Base-by-base conservation (phyloP, 805 yeast genomes). In the Metschnikowia colocasiae region DNA sequence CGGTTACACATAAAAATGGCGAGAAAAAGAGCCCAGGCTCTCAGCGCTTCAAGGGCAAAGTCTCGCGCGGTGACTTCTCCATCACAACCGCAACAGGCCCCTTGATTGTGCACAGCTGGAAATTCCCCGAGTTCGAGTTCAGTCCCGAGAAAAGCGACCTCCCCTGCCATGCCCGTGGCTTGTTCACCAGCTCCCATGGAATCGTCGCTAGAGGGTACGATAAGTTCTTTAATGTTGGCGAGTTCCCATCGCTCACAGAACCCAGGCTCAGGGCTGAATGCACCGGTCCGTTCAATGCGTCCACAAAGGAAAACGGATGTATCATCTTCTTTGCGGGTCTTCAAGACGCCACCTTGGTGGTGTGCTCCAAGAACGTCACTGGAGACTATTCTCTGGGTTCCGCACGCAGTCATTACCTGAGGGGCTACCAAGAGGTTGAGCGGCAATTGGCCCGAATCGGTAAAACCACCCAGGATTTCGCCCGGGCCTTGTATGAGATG, bases 271-370 rank as follows among this genome's bases (percentile, higher is more conserved):
- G 25, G 26, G 41, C 35, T 18, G 36, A 49, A 15, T 83, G 94
- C 0, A 27, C 34, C 4, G 97, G 96, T 0, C 97, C 97, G 0
- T 94, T 85, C 62, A 79, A 77, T 16, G 78, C 90, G 2, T 82
- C 97, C 0, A 72, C 84, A 31, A 94, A 94, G 61, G 95, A 95
- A 48, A 94, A 94, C 60, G 99, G 99, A 0, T 94, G 97, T 59
- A 90, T 94, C 45, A 82, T 87, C 1, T 81, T 94, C 50, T 75
- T 94, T 12, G 75, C 95, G 1, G 97, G 92, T 0, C 65, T 88
- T 15, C 75, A 69, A 18, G 83, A 85, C 56, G 96, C 95, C 0
- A 77, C 85, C 0, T 65, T 94, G 13, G 74, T 92, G 2, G 96
- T 91, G 0, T 89, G 97, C 55, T 87, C 96, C 4, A 94, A 94